A percentile compares a stretch with the other conserved stretches of the same genome.
Conservation (phyloP, 2,329 filamentous ascomycete genomes). For the Monilinia laxa region DNA sequence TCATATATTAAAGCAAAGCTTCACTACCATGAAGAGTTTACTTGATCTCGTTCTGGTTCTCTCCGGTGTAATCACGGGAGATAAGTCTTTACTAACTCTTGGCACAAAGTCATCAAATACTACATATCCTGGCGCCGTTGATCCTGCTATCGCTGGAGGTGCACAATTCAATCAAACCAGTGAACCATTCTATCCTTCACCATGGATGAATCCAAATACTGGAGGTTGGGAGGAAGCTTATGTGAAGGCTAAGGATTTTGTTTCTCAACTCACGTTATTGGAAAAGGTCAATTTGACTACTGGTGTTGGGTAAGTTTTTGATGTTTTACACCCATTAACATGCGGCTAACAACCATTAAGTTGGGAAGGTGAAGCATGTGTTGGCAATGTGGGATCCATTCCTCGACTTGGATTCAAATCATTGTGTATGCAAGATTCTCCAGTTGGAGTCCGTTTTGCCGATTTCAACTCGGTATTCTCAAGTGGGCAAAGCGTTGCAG, state of each 20-base stretch:
- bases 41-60: slow-evolving; percentile 18
- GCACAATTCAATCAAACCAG: slow-evolving; percentile 20
- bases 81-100: slow-evolving; percentile 13
- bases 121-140: slow-evolving; percentile 18
- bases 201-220: slow-evolving; percentile 23
- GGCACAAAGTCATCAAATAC: background rate
- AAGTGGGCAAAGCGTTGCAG: slow-evolving; percentile 67
- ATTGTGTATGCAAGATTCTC: slow-evolving; percentile 41
- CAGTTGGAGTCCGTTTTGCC: slow-evolving; percentile 46
- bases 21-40: slow-evolving; percentile 13
- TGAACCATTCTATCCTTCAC: slow-evolving; percentile 23
- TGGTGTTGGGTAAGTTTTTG: slow-evolving; percentile 52
- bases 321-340: background rate
- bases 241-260: slow-evolving; percentile 64
- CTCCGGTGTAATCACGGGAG: background rate
- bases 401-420: slow-evolving; percentile 40
- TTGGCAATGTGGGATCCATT: slow-evolving; percentile 37
- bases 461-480: slow-evolving; percentile 70
- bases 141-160: background rate
- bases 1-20: background rate
- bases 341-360: slow-evolving; percentile 2
- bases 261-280: slow-evolving; percentile 72
- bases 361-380: slow-evolving; percentile 37
- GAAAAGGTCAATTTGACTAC: slow-evolving; percentile 95
- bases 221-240: slow-evolving; percentile 68